Conservation (phyloP, 805 yeast species). For the Myxozyma kluyveri region DNA sequence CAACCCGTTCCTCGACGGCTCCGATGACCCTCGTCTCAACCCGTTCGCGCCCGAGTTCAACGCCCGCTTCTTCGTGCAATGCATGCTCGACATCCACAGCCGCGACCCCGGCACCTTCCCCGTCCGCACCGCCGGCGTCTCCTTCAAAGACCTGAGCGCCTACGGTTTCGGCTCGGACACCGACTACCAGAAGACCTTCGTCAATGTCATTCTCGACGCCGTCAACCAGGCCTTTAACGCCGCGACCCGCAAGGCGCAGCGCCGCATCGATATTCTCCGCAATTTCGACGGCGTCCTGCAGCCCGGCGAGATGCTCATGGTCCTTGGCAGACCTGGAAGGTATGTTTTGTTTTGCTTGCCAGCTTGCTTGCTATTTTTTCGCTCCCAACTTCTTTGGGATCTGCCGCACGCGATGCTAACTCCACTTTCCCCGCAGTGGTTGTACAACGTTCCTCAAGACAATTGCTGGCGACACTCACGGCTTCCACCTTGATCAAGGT, state of each 20-base stretch:
- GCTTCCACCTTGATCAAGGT: conserved; percentile 49
- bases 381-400: not conserved
- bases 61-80: conserved; percentile 62
- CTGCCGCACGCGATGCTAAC: not conserved
- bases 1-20: conserved; percentile 27
- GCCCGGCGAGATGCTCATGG: conserved; percentile 70
- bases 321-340: conserved; percentile 71
- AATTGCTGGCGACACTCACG: conserved; percentile 55
- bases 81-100: conserved; percentile 51
- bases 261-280: conserved; percentile 41
- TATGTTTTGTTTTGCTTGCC: conserved; percentile 23
- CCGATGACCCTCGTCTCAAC: conserved; percentile 49
- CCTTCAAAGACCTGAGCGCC: conserved; percentile 59
- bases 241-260: conserved; percentile 19
- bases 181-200: conserved; percentile 63
- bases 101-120: conserved; percentile 62
- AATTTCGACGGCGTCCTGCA: conserved; percentile 54
- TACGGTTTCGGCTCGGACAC: conserved; percentile 62
- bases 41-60: conserved; percentile 58
- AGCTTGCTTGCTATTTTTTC: not conserved
- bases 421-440: conserved; percentile 44
- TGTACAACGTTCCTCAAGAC: conserved; percentile 62
- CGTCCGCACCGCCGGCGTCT: conserved; percentile 57
- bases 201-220: conserved; percentile 43
- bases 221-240: conserved; percentile 37